Evolutionary conservation across 2,329 filamentous ascomycete species (phyloP), one percentile per base, ranked within the genome.

Genomic region (Trichoderma koningiopsis): DNA sequence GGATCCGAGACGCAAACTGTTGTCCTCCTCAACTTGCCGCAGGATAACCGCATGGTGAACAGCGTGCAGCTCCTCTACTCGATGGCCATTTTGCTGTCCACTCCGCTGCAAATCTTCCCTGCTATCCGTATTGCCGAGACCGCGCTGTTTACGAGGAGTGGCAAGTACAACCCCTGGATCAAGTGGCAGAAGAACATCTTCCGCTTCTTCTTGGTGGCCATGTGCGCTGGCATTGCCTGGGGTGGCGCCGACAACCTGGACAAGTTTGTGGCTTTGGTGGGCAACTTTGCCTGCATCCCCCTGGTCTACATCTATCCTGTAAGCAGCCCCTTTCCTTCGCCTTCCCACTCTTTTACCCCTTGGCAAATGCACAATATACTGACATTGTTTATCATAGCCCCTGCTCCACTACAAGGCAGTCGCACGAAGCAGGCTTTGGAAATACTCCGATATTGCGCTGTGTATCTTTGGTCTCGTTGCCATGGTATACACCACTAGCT

Each of bases 111-210:
- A 78, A 94, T 99, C 74, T 99, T 98, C 85, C 96, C 96, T 0
- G 96, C 96, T 55, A 98, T 99, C 76, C 92, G 95, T 77, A 99
- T 99, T 76, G 93, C 93, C 40, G 94, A 97, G 81, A 97, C 97
- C 75, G 93, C 94, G 73, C 85, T 98, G 7, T 99, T 98, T 80
- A 97, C 92, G 29, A 87, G 92, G 77, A 97, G 94, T 72, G 94
- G 96, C 74, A 99, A 99, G 81, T 97, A 97, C 83, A 97, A 98
- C 78, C 94, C 94, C 0, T 96, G 93, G 77, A 97, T 99, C 84
- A 99, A 99, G 84, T 99, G 96, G 96, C 92, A 98, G 86, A 99
- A 99, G 89, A 99, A 99, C 75, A 84, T 91, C 40, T 99, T 97
- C 84, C 91, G 96, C 67, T 99, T 98, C 85, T 90, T 95, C 77